Percentiles rank a stretch among this genome's conserved stretches.
phyloP scores from a whole-genome alignment of 1,284 basidiomycete species.

The Neotropicomus parvogracilis region DNA sequence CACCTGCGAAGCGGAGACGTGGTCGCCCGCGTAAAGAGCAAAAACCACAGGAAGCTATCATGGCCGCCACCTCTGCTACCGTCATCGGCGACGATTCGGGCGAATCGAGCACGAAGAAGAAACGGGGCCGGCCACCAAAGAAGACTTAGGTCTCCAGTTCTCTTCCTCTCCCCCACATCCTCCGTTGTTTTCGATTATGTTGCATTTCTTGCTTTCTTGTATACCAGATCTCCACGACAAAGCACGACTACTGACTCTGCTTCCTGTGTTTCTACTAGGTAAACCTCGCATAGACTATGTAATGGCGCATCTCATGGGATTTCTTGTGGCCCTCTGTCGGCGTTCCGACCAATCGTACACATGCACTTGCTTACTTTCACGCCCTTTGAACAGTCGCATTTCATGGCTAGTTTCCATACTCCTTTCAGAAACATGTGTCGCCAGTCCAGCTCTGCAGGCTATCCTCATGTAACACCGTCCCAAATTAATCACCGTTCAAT shows the following conservation, averaged over 20 bases:
- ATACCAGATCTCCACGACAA: conserved; percentile 34
- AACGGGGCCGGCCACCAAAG: conserved; percentile 71
- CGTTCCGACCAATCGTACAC: conserved; percentile 16
- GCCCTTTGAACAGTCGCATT: conserved; percentile 29
- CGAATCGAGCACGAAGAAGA: conserved; percentile 57
- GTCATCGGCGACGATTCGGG: conserved; percentile 38
- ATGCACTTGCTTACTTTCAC: conserved; percentile 32
- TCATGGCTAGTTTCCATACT: conserved; percentile 17
- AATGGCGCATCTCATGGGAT: conserved; percentile 28
- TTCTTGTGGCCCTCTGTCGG: conserved; percentile 19
- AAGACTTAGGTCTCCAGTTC: conserved; percentile 33
- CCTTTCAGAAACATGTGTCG: conserved; percentile 28
- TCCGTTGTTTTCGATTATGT: conserved; percentile 19
- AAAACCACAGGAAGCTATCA: conserved; percentile 41
- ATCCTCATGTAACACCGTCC: conserved; percentile 32
- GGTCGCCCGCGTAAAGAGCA: conserved; percentile 69
- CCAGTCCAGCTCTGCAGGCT: conserved; percentile 21
- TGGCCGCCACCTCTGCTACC: conserved; percentile 34
- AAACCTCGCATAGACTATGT: conserved; percentile 36
- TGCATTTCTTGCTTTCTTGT: conserved; percentile 35
- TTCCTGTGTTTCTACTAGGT: conserved; percentile 35
- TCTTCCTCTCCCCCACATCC: conserved; percentile 4
- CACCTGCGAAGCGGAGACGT: conserved; percentile 58
- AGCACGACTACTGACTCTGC: conserved; percentile 31
- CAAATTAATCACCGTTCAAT: conserved; percentile 36